Base-by-base conservation (phyloP, 2,329 filamentous ascomycete genomes). In the Exophiala sp. region DNA sequence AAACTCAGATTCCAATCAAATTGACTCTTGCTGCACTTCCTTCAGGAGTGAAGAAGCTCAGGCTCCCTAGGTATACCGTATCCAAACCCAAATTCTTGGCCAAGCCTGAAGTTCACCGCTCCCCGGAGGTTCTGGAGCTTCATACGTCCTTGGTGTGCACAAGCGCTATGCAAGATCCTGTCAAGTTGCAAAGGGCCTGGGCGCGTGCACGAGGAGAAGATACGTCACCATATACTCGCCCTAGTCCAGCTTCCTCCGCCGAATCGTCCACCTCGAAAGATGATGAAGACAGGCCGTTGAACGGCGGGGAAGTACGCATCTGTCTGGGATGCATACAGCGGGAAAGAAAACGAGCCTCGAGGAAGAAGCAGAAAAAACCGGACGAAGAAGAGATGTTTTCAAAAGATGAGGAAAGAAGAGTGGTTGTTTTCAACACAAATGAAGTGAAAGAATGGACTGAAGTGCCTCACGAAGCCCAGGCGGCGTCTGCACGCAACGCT, bases 221-320 rank as follows among this genome's bases (percentile, higher is more conserved):
- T 11, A 44, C 53, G 32, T 40, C 71, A 67, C 29, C 69, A 71
- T 67, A 71, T 52, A 68, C 70, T 33, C 67, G 68, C 38, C 65
- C 73, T 65, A 66, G 74, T 72, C 63, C 63, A 50, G 61, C 66
- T 44, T 62, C 66, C 20, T 62, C 61, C 41, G 56, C 61, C n/a
- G 71, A 73, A 4, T 78, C 80, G 20, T 62, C 66, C 12, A 71
- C 74, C 47, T 77, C 79, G 43, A 78, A 80, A 24, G 81, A 84
- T 16, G 86, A 88, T 45, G 82, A 84, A 21, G 82, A 85, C 49
- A 88, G 86, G 50, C 87, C 91, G 1, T 79, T 90, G 50, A 91
- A 95, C 63, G 94, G 94, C 40, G 94, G 89, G n/a, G 90, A 96
- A 63, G 90, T 99, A 14, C 85, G 86, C 63, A 97, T 97, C 57